phyloP scores from a whole-genome alignment of 2,329 filamentous ascomycete genomes.

The Bipolaris oryzae region DNA sequence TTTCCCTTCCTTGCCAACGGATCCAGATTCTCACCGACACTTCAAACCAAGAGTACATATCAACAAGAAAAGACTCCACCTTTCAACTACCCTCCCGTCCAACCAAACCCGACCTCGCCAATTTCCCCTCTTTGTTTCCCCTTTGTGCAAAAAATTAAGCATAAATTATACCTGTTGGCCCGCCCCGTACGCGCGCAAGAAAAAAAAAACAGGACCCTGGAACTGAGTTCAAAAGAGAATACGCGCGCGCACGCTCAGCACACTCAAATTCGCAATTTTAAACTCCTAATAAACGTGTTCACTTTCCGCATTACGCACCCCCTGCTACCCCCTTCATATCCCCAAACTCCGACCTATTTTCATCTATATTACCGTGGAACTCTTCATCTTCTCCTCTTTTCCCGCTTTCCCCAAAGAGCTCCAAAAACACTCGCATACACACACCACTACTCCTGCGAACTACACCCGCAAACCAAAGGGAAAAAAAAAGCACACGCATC shows the following conservation, averaged over 20 bases:
- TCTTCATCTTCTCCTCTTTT: too few relatives aligned
- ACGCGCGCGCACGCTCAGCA: too few relatives aligned
- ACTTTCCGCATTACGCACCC: too few relatives aligned
- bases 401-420: too few relatives aligned
- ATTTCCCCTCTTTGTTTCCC: background rate
- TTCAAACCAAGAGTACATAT: background rate
- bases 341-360: too few relatives aligned
- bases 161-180: background rate
- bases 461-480: background rate
- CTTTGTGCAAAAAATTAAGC: background rate
- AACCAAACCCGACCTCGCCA: background rate
- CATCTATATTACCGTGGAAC: too few relatives aligned
- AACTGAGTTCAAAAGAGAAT: too few relatives aligned
- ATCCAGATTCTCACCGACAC: conserved; percentile 4
- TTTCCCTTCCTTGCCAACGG: conserved; percentile 1
- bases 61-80: background rate
- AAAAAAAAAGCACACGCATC: background rate
- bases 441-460: too few relatives aligned
- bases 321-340: too few relatives aligned
- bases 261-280: background rate
- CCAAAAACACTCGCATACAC: too few relatives aligned
- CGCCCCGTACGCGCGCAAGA: too few relatives aligned
- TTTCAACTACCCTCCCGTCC: background rate
- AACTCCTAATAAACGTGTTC: background rate
- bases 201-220: too few relatives aligned